Evolutionary conservation across 305 asterid species (phyloP).

Genomic region (Fraxinus velutina): DNA sequence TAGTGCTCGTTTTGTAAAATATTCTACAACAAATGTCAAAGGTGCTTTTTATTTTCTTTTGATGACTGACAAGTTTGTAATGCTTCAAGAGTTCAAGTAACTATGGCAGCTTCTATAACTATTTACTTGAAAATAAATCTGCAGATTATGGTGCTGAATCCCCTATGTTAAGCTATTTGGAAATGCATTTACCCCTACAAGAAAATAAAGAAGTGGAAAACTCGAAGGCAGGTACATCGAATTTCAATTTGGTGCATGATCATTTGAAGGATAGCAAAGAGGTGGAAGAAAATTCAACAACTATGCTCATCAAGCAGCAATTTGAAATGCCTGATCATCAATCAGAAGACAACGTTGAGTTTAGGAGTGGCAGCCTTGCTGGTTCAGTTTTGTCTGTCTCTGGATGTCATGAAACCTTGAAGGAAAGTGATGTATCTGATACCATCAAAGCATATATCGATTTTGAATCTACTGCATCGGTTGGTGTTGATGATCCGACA

Average conservation of each 20-base stretch:
- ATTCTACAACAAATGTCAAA: background rate
- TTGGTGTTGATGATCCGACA: constrained; percentile 21
- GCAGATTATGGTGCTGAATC: constrained; percentile 24
- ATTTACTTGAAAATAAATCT: constrained; percentile 20
- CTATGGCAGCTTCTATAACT: constrained; percentile 15
- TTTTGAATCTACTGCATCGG: constrained; percentile 36
- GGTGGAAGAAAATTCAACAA: constrained; percentile 20
- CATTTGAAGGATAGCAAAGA: constrained; percentile 18
- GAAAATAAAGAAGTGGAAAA: constrained; percentile 16
- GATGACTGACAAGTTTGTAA: background rate
- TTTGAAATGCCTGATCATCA: constrained; percentile 22
- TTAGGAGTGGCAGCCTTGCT: background rate
- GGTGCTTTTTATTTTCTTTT: background rate
- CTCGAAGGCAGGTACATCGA: constrained; percentile 10
- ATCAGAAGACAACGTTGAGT: constrained; percentile 22
- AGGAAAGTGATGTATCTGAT: constrained; percentile 43
- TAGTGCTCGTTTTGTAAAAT: background rate
- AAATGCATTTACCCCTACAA: constrained; percentile 11
- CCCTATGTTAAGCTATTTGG: constrained; percentile 24
- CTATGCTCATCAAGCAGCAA: constrained; percentile 18
- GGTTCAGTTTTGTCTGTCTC: constrained; percentile 19
- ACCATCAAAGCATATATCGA: constrained; percentile 41
- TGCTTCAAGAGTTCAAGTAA: background rate
- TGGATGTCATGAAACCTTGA: constrained; percentile 22
- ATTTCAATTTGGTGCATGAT: constrained; percentile 10